These are phyloP conservation scores for Agrocybe praecox DNA, from an alignment of 768 basidiomycete species.

Conservation along the genomic window DNA sequence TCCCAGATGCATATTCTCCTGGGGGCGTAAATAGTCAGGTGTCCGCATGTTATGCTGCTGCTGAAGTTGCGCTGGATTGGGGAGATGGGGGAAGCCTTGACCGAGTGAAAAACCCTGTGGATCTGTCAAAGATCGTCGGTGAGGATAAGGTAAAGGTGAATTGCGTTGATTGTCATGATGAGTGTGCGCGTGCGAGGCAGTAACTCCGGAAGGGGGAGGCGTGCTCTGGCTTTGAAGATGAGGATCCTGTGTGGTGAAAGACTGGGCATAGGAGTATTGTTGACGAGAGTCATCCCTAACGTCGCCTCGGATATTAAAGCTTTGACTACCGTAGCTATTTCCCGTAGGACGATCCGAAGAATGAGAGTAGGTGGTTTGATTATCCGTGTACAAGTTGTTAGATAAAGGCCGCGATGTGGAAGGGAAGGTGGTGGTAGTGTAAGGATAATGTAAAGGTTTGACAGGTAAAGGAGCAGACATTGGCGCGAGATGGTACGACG, in stretches of 20 bases:
- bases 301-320: constrained; percentile 47
- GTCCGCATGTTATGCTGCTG: constrained; percentile 41
- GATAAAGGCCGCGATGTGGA: constrained; percentile 47
- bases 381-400: constrained; percentile 40
- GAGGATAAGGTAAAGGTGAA: constrained; percentile 49
- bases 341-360: constrained; percentile 52
- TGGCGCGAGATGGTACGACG: constrained; percentile 50
- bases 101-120: constrained; percentile 53
- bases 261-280: constrained; percentile 55
- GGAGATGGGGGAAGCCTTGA: constrained; percentile 51
- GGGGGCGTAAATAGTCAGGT: constrained; percentile 43
- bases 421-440: constrained; percentile 29
- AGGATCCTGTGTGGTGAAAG: constrained; percentile 46
- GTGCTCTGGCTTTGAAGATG: constrained; percentile 31
- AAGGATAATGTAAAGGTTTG: constrained; percentile 46
- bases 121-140: constrained; percentile 60
- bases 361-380: constrained; percentile 46
- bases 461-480: constrained; percentile 49
- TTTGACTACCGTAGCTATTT: constrained; percentile 47
- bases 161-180: constrained; percentile 44
- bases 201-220: constrained; percentile 41
- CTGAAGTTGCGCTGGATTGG: constrained; percentile 44
- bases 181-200: constrained; percentile 31
- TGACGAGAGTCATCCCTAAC: constrained; percentile 45
- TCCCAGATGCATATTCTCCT: constrained; percentile 34